Evolutionary conservation across 1,284 basidiomycete species (phyloP), one percentile per base, ranked within the genome.

Genomic region (Leccinum fallax): DNA sequence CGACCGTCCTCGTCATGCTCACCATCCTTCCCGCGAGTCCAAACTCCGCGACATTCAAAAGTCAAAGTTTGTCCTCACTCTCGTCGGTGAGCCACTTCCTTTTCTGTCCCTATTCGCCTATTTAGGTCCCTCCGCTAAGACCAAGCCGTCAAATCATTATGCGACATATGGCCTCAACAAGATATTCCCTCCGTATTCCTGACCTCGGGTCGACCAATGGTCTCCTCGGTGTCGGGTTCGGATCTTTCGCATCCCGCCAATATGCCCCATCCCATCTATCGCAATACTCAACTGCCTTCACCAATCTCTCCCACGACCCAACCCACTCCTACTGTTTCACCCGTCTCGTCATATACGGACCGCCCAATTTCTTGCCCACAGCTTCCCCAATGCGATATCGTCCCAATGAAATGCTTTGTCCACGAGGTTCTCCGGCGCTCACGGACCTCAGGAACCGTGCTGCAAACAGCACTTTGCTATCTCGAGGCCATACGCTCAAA

Each of bases 391-490:
- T 75, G 69, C 65, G 79, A 81, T 56, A 71, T 84, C 28, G 76
- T 85, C 7, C 86, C 88, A 10, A 83, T 92, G 66, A 86, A 83
- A 67, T 80, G 82, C 5, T 92, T 92, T 65, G 88, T 93, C 16
- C 88, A 90, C 71, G 89, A 93, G 73, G 89, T 92, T 8, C 80
- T 92, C 28, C 81, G 87, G 57, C 86, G 89, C 28, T 92, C 90
- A 16, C 82, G 87, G 57, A 92, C 90, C 1, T 90, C 90, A 10
- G 84, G 89, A 92, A 72, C 80, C 53, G 88, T 92, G 15, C 79
- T 93, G 6, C 90, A 93, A 72, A 89, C 89, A 0, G 91, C 90
- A 0, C 76, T 93, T 0, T 93, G 90, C 72, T 93, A 92, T 68
- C 77, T 93, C 28, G 88, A 92, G 72, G 90, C 88, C 3, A 81